Percentiles rank a stretch among this genome's conserved stretches.
Evolutionary conservation across 1,284 basidiomycete species (phyloP).

Genomic region (Moniliella sp.): DNA sequence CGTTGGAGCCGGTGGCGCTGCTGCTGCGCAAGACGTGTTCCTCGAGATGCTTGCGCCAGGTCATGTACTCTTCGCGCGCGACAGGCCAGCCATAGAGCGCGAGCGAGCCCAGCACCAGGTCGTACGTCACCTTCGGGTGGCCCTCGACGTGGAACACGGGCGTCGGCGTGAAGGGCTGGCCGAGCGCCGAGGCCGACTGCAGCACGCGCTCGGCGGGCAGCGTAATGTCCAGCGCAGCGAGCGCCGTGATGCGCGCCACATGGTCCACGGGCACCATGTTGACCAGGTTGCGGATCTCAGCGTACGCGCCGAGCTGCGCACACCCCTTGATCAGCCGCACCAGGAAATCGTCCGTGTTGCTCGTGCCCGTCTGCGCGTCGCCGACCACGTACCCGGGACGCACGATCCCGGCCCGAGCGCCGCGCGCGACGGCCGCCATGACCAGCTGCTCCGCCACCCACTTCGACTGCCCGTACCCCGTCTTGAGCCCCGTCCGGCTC

Average conservation of each 20-base stretch:
- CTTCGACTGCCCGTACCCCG: slow-evolving; percentile 90
- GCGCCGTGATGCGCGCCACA: slow-evolving; percentile 59
- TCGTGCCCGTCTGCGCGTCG: slow-evolving; percentile 56
- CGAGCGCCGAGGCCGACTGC: neutral
- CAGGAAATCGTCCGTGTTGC: slow-evolving; percentile 96
- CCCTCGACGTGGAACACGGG: slow-evolving; percentile 72
- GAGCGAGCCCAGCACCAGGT: slow-evolving; percentile 59
- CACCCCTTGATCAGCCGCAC: slow-evolving; percentile 96
- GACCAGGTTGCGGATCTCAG: slow-evolving; percentile 91
- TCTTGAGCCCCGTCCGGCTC: slow-evolving; percentile 52
- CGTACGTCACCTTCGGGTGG: slow-evolving; percentile 68
- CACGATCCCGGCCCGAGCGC: slow-evolving; percentile 66
- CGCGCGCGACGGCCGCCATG: slow-evolving; percentile 71
- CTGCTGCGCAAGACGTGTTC: slow-evolving; percentile 54
- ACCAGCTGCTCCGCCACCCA: slow-evolving; percentile 93
- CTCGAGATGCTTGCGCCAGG: slow-evolving; percentile 77
- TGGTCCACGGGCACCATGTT: slow-evolving; percentile 98
- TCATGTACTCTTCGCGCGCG: slow-evolving; percentile 61
- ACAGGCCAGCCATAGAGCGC: slow-evolving; percentile 61
- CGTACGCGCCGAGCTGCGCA: slow-evolving; percentile 76
- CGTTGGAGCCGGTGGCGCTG: slow-evolving; percentile 1
- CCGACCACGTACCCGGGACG: slow-evolving; percentile 91
- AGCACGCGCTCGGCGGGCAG: slow-evolving; percentile 1
- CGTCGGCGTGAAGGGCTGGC: slow-evolving; percentile 36
- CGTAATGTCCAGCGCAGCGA: slow-evolving; percentile 16